Evolutionary conservation across 352 stramenopile genomes (phyloP).

Genomic region (Globisporangium okanoganense): DNA sequence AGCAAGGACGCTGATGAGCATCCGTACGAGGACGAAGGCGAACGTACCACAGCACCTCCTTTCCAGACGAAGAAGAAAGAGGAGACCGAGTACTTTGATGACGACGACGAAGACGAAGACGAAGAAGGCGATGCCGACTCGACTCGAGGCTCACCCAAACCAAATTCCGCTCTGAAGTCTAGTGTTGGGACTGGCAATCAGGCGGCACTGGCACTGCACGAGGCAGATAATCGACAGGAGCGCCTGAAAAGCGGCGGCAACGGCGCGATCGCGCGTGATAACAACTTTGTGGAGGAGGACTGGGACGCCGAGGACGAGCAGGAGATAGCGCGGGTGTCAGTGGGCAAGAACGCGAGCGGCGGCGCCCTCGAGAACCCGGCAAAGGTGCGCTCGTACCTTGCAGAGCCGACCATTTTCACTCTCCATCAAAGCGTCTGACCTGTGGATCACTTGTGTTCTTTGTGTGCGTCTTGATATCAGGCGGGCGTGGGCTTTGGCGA

Average conservation of each 20-base stretch:
- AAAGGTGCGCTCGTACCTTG: slow-evolving; percentile 25
- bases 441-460: slow-evolving; percentile 4
- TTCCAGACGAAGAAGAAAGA: slow-evolving; percentile 8
- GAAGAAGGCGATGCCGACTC: slow-evolving; percentile 10
- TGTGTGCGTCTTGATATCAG: slow-evolving; percentile 3
- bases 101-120: slow-evolving; percentile 45
- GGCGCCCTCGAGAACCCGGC: slow-evolving; percentile 18
- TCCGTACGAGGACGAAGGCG: not conserved
- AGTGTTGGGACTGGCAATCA: slow-evolving; percentile 1
- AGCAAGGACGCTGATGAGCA: slow-evolving; percentile 11
- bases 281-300: slow-evolving; percentile 80
- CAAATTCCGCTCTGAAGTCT: slow-evolving; percentile 13
- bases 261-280: slow-evolving; percentile 35
- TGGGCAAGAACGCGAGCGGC: not conserved
- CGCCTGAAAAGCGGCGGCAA: slow-evolving; percentile 10
- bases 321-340: not conserved
- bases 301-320: slow-evolving; percentile 57
- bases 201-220: slow-evolving; percentile 1
- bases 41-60: not conserved
- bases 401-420: too few relatives aligned
- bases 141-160: not conserved
- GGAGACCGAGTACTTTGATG: slow-evolving; percentile 57
- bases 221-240: slow-evolving; percentile 1
- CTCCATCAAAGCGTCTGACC: not conserved
- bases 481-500: slow-evolving; percentile 23